Base-by-base conservation (phyloP, 192 early-diverging fungal species). In the Coemansia sp. region DNA sequence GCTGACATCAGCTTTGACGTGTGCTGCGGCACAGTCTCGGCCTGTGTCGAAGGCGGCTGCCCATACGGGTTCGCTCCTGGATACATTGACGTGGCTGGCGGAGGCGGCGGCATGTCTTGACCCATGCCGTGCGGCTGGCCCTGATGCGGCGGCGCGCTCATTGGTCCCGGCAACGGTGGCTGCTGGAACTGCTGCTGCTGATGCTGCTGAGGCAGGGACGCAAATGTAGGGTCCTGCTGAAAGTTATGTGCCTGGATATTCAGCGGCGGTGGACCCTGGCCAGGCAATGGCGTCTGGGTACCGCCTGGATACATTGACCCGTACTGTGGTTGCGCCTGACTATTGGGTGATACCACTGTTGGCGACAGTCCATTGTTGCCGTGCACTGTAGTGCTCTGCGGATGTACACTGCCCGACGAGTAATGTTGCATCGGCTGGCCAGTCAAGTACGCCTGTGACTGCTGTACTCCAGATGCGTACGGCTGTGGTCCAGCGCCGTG, bases 1-100 rank as follows among this genome's bases (percentile, higher is more conserved):
- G 67, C 57, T 23, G 73, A 38, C 74, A 72, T 72, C 11, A 81
- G 49, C 64, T 81, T 81, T 6, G 73, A 69, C 6, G 52, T 12
- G 3, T 50, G 56, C 56, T 25, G 51, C 19, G 9, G 48, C 23
- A 58, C 23, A 26, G 60, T 21, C n/a, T 45, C 41, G 21, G 49
- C 38, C 3, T 7, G 16, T n/a, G 53, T 55, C 27, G 53, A 58
- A 2, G 56, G 56, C 19, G 56, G 56, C n/a, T 39, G 31, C 3
- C 56, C 56, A 25, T 39, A 59, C 26, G 26, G 59, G 55, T 31
- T 52, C 0, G 17, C 39, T 31, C 22, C 51, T 17, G 51, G 39
- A 41, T 55, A 57, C 27, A 25, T 14, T 35, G 45, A 9, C 29
- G 52, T 35, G 16, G 51, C 11, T 21, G 53, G 6, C 29, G 54